phyloP scores from a whole-genome alignment of 805 yeast genomes.

The Candida corydali region DNA sequence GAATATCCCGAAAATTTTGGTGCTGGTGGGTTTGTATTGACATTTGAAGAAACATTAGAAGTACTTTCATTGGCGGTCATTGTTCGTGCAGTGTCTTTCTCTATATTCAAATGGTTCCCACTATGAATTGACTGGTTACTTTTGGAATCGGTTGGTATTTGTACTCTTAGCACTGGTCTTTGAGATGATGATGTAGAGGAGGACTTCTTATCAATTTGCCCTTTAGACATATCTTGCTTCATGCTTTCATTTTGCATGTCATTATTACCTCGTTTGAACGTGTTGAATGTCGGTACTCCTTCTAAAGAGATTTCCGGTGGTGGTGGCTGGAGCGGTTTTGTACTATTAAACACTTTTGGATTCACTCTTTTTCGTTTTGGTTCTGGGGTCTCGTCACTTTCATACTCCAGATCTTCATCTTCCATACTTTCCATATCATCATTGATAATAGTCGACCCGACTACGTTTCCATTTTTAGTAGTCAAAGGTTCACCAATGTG shows the following conservation, averaged over 20 bases:
- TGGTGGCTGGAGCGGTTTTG: constrained; percentile 14
- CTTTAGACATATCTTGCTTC: neutral
- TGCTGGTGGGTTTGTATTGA: neutral
- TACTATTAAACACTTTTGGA: constrained; percentile 8
- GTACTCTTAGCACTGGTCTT: constrained; percentile 60
- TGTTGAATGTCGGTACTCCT: constrained; percentile 16
- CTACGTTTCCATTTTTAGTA: constrained; percentile 10
- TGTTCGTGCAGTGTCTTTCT: constrained; percentile 38
- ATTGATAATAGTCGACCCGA: constrained; percentile 11
- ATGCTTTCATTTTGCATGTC: neutral
- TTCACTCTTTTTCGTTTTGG: constrained; percentile 17
- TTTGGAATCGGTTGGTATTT: constrained; percentile 53
- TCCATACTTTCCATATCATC: constrained; percentile 15
- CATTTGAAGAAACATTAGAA: constrained; percentile 8
- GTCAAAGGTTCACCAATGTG: constrained; percentile 17
- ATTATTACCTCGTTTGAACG: constrained; percentile 7
- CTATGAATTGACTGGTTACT: neutral
- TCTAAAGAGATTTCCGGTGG: constrained; percentile 15
- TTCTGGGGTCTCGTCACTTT: constrained; percentile 34
- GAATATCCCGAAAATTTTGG: constrained; percentile 14
- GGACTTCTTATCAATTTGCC: neutral
- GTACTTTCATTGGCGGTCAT: constrained; percentile 38
- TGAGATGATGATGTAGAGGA: constrained; percentile 13
- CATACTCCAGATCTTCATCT: constrained; percentile 20
- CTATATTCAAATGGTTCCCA: neutral